Percentiles rank a stretch among this genome's conserved stretches.
These are phyloP conservation scores for Cocos nucifera DNA, from an alignment of 176 grass and related monocot species.

Conservation along the genomic window DNA sequence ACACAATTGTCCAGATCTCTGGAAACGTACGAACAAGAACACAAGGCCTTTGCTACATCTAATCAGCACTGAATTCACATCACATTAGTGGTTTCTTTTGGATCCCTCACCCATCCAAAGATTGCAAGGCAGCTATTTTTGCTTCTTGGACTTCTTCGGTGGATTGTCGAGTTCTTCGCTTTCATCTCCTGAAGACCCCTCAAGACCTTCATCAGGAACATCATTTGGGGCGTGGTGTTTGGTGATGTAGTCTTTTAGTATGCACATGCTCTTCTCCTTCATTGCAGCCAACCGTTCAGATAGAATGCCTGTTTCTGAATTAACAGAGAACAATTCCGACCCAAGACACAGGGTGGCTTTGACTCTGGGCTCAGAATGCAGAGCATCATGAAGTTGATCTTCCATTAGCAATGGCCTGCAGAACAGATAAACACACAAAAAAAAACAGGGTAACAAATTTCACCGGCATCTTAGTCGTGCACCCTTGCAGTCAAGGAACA, in stretches of 20 bases:
- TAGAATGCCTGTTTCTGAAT: constrained; percentile 38
- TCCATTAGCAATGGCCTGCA: constrained; percentile 20
- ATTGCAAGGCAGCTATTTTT: constrained; percentile 21
- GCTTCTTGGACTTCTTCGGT: constrained; percentile 65
- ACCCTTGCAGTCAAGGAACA: too few species aligned
- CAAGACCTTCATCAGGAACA: constrained; percentile 59
- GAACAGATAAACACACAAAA: too few species aligned
- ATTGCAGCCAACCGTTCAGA: constrained; percentile 56
- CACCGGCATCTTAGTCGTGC: too few species aligned
- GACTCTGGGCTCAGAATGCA: constrained; percentile 17
- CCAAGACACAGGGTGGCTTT: constrained; percentile 54
- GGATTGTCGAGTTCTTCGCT: constrained; percentile 35
- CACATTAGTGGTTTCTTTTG: too few species aligned
- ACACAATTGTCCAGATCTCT: too few species aligned
- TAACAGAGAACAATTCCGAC: constrained; percentile 35
- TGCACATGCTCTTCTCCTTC: constrained; percentile 84
- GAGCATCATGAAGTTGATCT: constrained; percentile 11
- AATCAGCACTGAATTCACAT: too few species aligned
- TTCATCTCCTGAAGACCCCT: constrained; percentile 35
- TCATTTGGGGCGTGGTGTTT: constrained; percentile 59
- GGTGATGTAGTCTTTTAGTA: constrained; percentile 71
- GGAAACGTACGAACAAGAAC: too few species aligned
- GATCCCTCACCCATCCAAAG: too few species aligned
- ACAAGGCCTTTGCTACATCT: too few species aligned
- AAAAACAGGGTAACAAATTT: too few species aligned